These are phyloP conservation scores for Alopecurus myosuroides DNA, from an alignment of 176 grass and related monocot species.

Conservation along the genomic window DNA sequence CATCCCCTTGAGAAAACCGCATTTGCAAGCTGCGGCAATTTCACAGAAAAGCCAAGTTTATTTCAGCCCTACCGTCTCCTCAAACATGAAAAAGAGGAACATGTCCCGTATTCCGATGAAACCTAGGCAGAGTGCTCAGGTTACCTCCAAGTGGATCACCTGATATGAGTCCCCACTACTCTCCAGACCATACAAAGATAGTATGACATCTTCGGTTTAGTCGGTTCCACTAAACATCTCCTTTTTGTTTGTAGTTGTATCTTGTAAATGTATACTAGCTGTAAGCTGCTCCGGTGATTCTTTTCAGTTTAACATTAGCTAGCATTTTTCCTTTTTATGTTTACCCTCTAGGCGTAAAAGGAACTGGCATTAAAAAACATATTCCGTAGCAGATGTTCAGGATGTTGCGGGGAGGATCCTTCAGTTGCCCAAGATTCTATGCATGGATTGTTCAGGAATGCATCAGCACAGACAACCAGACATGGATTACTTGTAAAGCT, in stretches of 20 bases:
- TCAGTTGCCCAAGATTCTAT: not conserved
- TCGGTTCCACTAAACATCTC: not conserved
- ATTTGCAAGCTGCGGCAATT: slow-evolving; percentile 62
- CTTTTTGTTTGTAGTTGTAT: not conserved
- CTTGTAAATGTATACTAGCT: slow-evolving; percentile 40
- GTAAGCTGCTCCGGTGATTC: slow-evolving; percentile 30
- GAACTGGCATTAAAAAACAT: not conserved
- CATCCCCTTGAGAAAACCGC: slow-evolving; percentile 63
- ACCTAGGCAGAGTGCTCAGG: slow-evolving; percentile 46
- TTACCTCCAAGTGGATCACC: slow-evolving; percentile 49
- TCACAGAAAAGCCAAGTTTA: slow-evolving; percentile 86
- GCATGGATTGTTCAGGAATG: slow-evolving; percentile 1
- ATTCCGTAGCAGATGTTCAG: not conserved
- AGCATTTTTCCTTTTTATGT: not conserved
- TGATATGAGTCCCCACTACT: not conserved
- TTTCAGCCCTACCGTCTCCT: slow-evolving; percentile 79
- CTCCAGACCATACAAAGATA: slow-evolving; percentile 21
- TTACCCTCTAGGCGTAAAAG: not conserved
- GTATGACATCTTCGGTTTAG: slow-evolving; percentile 5
- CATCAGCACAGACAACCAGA: not conserved
- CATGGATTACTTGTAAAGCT: not conserved
- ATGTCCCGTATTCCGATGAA: slow-evolving; percentile 54
- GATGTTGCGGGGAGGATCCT: not conserved
- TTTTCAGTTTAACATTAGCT: slow-evolving; percentile 18
- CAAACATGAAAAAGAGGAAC: slow-evolving; percentile 92